Evolutionary conservation across 179 eudicot species (phyloP).

Genomic region (Camellia oleifera): DNA sequence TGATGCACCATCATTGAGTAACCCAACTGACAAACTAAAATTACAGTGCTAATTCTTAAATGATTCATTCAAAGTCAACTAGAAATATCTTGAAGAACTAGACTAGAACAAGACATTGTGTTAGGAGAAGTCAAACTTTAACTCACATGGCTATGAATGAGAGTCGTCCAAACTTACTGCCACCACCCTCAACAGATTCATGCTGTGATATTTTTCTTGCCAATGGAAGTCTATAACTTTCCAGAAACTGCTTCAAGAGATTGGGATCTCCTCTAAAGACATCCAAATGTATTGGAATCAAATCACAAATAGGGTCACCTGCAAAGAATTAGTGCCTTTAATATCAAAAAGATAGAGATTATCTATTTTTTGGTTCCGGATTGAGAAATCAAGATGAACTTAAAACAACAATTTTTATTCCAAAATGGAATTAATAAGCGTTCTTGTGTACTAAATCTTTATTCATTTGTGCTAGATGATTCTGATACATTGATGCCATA

Average conservation of each 20-base stretch:
- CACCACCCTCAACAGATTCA: slow-evolving; percentile 22
- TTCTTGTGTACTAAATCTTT: neutral
- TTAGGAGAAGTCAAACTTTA: neutral
- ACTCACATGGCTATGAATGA: slow-evolving; percentile 91
- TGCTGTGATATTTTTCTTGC: slow-evolving; percentile 27
- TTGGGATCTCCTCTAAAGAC: slow-evolving; percentile 70
- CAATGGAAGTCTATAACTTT: slow-evolving; percentile 69
- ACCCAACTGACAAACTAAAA: neutral
- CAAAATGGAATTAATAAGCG: neutral
- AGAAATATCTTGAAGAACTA: slow-evolving; percentile 2
- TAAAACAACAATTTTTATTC: neutral
- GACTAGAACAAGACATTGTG: neutral
- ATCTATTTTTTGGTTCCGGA: neutral
- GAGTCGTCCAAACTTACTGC: slow-evolving; percentile 47
- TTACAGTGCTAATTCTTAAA: neutral
- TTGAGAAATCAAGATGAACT: neutral
- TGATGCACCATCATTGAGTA: neutral
- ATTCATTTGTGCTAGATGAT: slow-evolving; percentile 1
- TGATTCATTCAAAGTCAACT: slow-evolving; percentile 4
- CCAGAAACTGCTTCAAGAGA: slow-evolving; percentile 60
- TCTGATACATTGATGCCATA: neutral
- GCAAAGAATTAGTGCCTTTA: slow-evolving; percentile 19
- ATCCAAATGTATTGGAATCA: slow-evolving; percentile 87
- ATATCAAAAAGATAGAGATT: neutral
- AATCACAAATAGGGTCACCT: slow-evolving; percentile 88